A percentile compares a stretch with the other conserved stretches of the same genome.
Conservation (phyloP, 2,329 filamentous ascomycete genomes). For the Botrytis byssoidea region DNA sequence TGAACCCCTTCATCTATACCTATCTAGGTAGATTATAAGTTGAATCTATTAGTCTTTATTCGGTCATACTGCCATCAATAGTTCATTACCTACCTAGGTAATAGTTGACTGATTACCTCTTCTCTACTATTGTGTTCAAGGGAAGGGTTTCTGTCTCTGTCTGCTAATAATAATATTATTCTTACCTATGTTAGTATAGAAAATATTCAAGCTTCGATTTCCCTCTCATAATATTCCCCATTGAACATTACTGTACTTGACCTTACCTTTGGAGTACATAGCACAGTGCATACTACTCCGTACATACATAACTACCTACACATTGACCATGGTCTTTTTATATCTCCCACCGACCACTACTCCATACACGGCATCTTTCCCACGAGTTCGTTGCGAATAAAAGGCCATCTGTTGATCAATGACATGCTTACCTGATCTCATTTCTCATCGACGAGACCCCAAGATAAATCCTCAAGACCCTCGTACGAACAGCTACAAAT, state of each 20-base stretch:
- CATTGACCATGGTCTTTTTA: not conserved
- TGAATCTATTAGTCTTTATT: too few species aligned
- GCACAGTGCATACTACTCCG: too few species aligned
- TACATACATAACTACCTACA: not conserved
- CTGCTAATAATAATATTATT: not conserved
- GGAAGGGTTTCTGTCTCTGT: not conserved
- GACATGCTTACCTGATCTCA: conserved; percentile 3
- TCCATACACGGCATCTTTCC: not conserved
- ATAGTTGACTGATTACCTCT: not conserved
- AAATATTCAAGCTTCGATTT: not conserved
- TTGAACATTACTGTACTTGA: not conserved
- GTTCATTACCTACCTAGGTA: not conserved
- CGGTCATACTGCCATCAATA: not conserved
- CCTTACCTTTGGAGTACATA: not conserved
- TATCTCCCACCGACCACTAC: not conserved
- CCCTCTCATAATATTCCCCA: not conserved
- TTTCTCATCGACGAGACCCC: not conserved
- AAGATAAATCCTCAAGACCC: not conserved
- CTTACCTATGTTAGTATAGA: not conserved
- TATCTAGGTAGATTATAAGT: not conserved
- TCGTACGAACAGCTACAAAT: not conserved
- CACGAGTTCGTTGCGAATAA: conserved; percentile 9
- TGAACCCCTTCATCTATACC: conserved; percentile 13
- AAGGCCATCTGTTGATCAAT: conserved; percentile 10
- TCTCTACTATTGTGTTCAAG: not conserved